Percentiles rank a stretch among this genome's conserved stretches.
Conservation (phyloP, 2,329 filamentous ascomycete species). For the Metarhizium guizhouense region DNA sequence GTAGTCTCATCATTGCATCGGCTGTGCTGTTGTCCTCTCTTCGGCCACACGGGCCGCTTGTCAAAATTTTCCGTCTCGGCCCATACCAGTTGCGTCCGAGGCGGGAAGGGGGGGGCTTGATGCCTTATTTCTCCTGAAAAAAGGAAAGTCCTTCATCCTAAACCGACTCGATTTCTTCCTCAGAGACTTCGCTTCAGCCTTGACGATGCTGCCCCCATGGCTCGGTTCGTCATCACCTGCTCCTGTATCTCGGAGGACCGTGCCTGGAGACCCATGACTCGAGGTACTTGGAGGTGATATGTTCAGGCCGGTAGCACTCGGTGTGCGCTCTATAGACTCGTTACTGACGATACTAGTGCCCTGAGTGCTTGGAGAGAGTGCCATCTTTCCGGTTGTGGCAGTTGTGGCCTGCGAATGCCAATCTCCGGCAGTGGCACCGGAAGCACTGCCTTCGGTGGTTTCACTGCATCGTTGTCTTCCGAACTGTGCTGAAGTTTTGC, state of each 20-base stretch:
- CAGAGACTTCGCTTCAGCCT: slow-evolving; percentile 39
- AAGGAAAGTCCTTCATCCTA: slow-evolving; percentile 50
- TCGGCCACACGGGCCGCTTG: background rate
- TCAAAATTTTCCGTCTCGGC: slow-evolving; percentile 1
- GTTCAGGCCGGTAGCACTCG: slow-evolving; percentile 31
- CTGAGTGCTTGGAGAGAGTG: slow-evolving; percentile 55
- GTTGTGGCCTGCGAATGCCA: slow-evolving; percentile 56
- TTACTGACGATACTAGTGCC: slow-evolving; percentile 57
- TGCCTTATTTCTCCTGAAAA: slow-evolving; percentile 45
- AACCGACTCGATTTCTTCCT: slow-evolving; percentile 57
- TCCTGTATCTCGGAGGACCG: slow-evolving; percentile 15
- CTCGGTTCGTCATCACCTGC: slow-evolving; percentile 21
- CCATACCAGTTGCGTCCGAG: slow-evolving; percentile 19
- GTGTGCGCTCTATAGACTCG: slow-evolving; percentile 44
- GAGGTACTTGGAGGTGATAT: slow-evolving; percentile 27
- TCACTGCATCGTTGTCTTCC: slow-evolving; percentile 50
- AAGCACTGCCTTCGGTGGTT: slow-evolving; percentile 51
- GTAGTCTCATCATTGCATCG: background rate
- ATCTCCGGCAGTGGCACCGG: slow-evolving; percentile 44
- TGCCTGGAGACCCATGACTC: slow-evolving; percentile 17
- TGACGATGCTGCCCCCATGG: slow-evolving; percentile 33
- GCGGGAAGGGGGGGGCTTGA: slow-evolving; percentile 22
- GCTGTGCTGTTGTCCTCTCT: background rate
- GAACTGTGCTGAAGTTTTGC: slow-evolving; percentile 28
- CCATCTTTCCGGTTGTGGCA: slow-evolving; percentile 55